phyloP scores from a whole-genome alignment of 345 rosid genomes.

The Reutealis trisperma region DNA sequence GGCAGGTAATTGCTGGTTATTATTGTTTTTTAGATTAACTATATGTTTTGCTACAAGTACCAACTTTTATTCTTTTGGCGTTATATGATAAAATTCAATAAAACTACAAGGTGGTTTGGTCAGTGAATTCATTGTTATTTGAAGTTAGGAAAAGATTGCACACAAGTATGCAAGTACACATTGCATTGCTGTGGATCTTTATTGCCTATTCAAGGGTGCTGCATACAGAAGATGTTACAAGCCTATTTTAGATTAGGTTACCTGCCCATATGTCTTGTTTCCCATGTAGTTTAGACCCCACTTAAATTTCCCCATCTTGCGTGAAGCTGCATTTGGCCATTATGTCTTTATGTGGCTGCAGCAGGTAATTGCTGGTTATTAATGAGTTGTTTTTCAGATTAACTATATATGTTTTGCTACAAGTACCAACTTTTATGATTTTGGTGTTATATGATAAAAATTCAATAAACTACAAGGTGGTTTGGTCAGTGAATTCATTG shows the following conservation, averaged over 20 bases:
- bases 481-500: conserved; percentile 5
- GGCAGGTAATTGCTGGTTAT: no score
- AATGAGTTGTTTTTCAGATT: not conserved
- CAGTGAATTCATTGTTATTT: no score
- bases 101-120: no score
- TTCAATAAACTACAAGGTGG: not conserved
- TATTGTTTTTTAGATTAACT: no score
- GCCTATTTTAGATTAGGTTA: not conserved
- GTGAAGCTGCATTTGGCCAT: not conserved
- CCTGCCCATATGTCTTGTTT: not conserved
- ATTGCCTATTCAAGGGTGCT: not conserved
- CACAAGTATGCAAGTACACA: no score
- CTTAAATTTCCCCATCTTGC: not conserved
- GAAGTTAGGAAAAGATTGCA: no score
- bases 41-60: no score
- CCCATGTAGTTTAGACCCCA: not conserved
- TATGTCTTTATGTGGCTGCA: not conserved
- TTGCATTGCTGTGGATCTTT: no score
- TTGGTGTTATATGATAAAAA: not conserved
- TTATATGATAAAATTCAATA: no score
- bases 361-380: not conserved
- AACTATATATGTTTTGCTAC: not conserved
- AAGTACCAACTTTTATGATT: not conserved
- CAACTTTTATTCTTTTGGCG: no score
- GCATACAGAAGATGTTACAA: not conserved